A percentile compares a stretch with the other conserved stretches of the same genome.
phyloP scores from a whole-genome alignment of 495 filamentous ascomycete genomes.

The Talaromyces adpressus region DNA sequence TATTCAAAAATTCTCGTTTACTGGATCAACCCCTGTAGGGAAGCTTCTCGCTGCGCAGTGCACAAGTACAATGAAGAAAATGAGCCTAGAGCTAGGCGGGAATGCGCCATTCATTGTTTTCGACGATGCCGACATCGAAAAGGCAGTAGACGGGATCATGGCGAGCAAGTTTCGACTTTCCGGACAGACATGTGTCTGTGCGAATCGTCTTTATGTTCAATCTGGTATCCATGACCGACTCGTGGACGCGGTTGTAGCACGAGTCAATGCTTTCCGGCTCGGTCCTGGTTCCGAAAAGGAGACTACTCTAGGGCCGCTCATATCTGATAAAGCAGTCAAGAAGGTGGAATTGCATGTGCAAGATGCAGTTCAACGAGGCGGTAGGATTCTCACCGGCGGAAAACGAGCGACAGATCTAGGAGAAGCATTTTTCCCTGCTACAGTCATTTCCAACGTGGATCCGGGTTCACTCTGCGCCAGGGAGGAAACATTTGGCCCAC shows the following conservation, averaged over 20 bases:
- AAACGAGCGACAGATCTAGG: conserved; percentile 57
- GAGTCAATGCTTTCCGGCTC: conserved; percentile 70
- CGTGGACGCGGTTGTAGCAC: conserved; percentile 58
- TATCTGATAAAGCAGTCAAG: conserved; percentile 63
- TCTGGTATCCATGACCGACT: conserved; percentile 74
- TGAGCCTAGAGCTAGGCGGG: conserved; percentile 81
- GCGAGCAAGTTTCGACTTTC: conserved; percentile 78
- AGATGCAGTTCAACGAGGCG: conserved; percentile 72
- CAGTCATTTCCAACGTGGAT: conserved; percentile 74
- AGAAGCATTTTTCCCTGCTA: conserved; percentile 73
- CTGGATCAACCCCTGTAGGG: conserved; percentile 79
- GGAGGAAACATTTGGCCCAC: conserved; percentile 86
- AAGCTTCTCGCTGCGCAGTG: conserved; percentile 83
- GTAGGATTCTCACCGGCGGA: conserved; percentile 62
- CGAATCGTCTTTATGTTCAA: conserved; percentile 82
- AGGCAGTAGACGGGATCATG: conserved; percentile 68
- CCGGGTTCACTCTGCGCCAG: conserved; percentile 67
- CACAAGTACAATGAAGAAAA: conserved; percentile 73
- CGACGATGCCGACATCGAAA: conserved; percentile 71
- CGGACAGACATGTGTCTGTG: conserved; percentile 87
- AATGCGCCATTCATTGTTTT: conserved; percentile 95
- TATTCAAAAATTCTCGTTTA: conserved; percentile 84
- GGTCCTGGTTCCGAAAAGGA: conserved; percentile 66
- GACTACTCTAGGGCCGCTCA: conserved; percentile 76
- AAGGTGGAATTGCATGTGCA: conserved; percentile 75